Conservation (phyloP, 164 flowering plant species). For the Vitis rotundifolia region DNA sequence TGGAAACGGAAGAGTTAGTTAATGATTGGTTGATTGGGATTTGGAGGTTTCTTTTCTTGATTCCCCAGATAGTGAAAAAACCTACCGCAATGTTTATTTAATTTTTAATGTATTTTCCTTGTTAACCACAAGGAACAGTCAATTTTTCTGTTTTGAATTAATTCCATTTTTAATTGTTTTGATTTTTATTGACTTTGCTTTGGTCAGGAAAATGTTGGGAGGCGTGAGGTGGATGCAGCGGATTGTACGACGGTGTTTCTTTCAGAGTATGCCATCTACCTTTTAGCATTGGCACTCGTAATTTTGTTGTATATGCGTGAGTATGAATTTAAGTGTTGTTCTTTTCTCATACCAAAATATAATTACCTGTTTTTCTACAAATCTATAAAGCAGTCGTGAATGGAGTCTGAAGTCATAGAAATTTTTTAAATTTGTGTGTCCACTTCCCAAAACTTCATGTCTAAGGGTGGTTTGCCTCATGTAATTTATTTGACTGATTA, state of each 20-base stretch:
- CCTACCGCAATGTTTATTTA: neutral
- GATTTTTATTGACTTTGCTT: neutral
- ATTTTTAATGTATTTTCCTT: neutral
- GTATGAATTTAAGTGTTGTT: too few species aligned
- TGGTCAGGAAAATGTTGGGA: constrained; percentile 66
- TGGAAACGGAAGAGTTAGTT: neutral
- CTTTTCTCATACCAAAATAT: too few species aligned
- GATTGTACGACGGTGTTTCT: constrained; percentile 78
- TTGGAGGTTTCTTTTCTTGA: neutral
- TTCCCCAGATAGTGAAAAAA: too few species aligned
- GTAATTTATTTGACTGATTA: too few species aligned
- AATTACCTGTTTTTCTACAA: too few species aligned
- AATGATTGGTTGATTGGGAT: neutral
- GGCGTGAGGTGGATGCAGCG: constrained; percentile 79
- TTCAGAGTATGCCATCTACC: constrained; percentile 68
- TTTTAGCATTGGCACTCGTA: neutral
- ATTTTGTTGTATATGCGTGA: neutral
- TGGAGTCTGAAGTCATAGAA: too few species aligned
- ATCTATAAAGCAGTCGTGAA: too few species aligned
- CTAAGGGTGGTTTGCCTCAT: too few species aligned
- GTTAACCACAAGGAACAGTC: neutral
- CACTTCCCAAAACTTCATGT: too few species aligned
- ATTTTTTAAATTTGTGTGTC: too few species aligned
- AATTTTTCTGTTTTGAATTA: neutral
- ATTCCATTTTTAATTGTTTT: neutral